Evolutionary conservation across 306 rosid genomes (phyloP).

Genomic region (Abrus pulchellus): DNA sequence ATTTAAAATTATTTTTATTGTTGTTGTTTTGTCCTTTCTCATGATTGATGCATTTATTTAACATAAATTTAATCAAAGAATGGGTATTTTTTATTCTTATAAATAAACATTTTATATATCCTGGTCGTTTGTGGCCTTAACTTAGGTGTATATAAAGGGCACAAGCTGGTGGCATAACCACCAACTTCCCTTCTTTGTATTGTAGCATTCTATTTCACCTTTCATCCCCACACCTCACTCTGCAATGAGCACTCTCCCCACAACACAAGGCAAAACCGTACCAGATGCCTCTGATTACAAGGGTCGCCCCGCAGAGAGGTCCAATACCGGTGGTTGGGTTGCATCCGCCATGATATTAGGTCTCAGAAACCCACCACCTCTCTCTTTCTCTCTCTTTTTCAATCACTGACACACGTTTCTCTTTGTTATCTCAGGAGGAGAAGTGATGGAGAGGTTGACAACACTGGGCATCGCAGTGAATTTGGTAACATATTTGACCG

Average conservation of each 20-base stretch:
- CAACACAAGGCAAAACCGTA: conserved; percentile 62
- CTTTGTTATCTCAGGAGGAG: conserved; percentile 62
- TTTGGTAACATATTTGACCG: conserved; percentile 83
- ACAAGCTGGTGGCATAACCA: background rate
- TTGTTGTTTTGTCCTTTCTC: conserved; percentile 5
- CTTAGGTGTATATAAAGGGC: conserved; percentile 31
- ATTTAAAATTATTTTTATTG: background rate
- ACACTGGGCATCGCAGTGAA: conserved; percentile 92
- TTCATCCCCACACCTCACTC: background rate
- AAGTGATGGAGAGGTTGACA: conserved; percentile 83
- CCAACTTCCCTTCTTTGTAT: conserved; percentile 7
- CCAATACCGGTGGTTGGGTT: conserved; percentile 80
- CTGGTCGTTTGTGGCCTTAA: background rate
- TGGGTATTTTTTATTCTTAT: background rate
- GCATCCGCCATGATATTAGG: conserved; percentile 92
- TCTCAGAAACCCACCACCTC: conserved; percentile 1
- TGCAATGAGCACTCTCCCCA: conserved; percentile 54
- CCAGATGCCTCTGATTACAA: conserved; percentile 82
- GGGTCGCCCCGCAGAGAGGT: conserved; percentile 71
- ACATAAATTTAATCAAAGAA: background rate
- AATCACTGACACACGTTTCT: too few relatives aligned
- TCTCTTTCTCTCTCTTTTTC: too few relatives aligned
- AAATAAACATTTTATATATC: background rate
- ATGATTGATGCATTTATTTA: conserved; percentile 18
- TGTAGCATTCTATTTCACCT: background rate